Conservation (phyloP, 345 rosid species). For the Boechera divaricarpa region DNA sequence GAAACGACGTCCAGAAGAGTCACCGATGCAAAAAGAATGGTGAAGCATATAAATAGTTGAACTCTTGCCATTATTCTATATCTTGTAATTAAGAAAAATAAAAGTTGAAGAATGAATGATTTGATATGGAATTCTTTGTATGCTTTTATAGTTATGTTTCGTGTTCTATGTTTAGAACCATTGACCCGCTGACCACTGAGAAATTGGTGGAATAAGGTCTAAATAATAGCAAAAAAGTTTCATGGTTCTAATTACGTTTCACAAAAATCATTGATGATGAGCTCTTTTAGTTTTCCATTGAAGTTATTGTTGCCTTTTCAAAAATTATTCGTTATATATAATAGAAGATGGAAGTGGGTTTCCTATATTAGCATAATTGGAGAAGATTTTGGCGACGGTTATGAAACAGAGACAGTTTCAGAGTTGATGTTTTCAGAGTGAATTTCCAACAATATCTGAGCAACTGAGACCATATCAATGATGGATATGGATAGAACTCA, state of each 20-base stretch:
- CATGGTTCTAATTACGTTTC: conserved; percentile 27
- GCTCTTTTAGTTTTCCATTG: not conserved
- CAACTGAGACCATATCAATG: too few species aligned
- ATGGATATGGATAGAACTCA: too few species aligned
- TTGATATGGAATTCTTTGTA: not conserved
- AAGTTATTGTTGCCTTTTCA: not conserved
- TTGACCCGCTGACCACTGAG: not conserved
- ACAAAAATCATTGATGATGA: conserved; percentile 7
- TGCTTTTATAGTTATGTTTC: conserved; percentile 31
- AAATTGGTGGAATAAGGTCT: conserved; percentile 7
- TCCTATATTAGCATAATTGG: not conserved
- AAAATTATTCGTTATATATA: not conserved
- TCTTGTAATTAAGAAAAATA: too few species aligned
- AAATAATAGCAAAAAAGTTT: conserved; percentile 32
- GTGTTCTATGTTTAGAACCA: conserved; percentile 37
- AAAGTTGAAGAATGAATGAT: not conserved
- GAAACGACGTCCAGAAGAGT: conserved; percentile 28
- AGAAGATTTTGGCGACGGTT: not conserved
- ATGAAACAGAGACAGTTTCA: too few species aligned
- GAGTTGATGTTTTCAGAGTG: too few species aligned
- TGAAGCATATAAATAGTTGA: conserved; percentile 38
- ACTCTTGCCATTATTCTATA: conserved; percentile 36
- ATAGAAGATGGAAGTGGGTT: not conserved
- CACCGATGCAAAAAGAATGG: conserved; percentile 11
- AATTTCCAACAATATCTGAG: too few species aligned